A percentile compares a stretch with the other conserved stretches of the same genome.
Conservation (phyloP, 2,329 filamentous ascomycete species). For the Blastomyces parvus region DNA sequence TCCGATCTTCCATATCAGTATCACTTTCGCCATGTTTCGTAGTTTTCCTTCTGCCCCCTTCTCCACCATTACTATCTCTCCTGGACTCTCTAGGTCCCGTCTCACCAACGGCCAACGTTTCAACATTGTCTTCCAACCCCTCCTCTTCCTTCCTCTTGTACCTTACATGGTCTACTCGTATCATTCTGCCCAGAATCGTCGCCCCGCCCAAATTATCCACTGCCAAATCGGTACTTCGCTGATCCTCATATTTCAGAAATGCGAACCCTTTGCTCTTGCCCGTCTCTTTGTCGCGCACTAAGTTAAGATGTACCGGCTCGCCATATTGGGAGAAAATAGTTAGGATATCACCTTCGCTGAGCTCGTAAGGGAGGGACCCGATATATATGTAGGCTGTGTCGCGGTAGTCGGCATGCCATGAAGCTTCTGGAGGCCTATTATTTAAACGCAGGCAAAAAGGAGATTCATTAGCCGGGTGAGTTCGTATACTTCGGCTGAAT, state of each 20-base stretch:
- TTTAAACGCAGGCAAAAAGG: conserved; percentile 19
- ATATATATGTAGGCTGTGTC: conserved; percentile 97
- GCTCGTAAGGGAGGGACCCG: conserved; percentile 81
- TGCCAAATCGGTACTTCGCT: conserved; percentile 87
- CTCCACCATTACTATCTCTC: conserved; percentile 25
- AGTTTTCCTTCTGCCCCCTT: conserved; percentile 29
- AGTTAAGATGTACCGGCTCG: conserved; percentile 85
- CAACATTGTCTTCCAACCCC: conserved; percentile 43
- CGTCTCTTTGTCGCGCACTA: conserved; percentile 89
- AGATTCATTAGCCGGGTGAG: neutral
- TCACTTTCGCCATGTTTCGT: conserved; percentile 33
- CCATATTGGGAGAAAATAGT: conserved; percentile 97
- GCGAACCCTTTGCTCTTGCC: conserved; percentile 92
- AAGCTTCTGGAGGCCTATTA: conserved; percentile 66
- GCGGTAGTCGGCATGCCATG: conserved; percentile 95
- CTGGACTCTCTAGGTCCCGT: conserved; percentile 27
- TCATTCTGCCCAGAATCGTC: conserved; percentile 65
- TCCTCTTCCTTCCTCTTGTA: conserved; percentile 80
- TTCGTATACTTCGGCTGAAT: neutral
- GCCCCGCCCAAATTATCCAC: conserved; percentile 92
- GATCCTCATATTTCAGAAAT: conserved; percentile 97
- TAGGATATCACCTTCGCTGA: conserved; percentile 90
- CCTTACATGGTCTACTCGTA: conserved; percentile 84
- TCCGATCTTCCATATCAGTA: conserved; percentile 41
- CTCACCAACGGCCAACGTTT: conserved; percentile 39